phyloP scores from a whole-genome alignment of 495 filamentous ascomycete genomes.

The Thozetella sp. region DNA sequence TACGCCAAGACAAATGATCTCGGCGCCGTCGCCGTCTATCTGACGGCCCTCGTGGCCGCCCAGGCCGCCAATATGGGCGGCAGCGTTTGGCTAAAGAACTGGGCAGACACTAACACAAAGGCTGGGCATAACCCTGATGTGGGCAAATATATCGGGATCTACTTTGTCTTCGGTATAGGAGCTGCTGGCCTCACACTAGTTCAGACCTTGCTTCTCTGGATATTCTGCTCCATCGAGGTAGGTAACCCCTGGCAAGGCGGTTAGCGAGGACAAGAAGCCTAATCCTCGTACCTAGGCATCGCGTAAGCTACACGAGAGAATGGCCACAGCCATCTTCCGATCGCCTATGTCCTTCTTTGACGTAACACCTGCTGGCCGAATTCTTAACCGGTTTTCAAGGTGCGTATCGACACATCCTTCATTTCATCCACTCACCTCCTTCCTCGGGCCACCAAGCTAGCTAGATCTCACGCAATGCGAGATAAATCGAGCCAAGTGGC shows the following conservation, averaged over 20 bases:
- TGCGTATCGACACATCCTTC: slow-evolving; percentile 32
- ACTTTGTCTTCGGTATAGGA: slow-evolving; percentile 93
- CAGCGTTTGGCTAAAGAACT: slow-evolving; percentile 90
- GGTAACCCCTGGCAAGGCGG: too few species aligned
- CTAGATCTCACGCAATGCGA: slow-evolving; percentile 15
- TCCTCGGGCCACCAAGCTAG: slow-evolving; percentile 5
- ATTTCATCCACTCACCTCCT: not conserved
- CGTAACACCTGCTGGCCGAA: slow-evolving; percentile 95
- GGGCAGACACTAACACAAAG: slow-evolving; percentile 78
- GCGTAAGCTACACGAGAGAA: slow-evolving; percentile 93
- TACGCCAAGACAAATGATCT: slow-evolving; percentile 95
- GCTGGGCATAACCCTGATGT: slow-evolving; percentile 69
- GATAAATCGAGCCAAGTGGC: slow-evolving; percentile 16
- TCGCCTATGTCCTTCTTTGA: slow-evolving; percentile 99
- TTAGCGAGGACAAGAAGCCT: not conserved
- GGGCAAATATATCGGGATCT: slow-evolving; percentile 91
- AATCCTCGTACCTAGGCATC: slow-evolving; percentile 62
- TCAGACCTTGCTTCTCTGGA: slow-evolving; percentile 96
- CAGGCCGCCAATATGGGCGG: slow-evolving; percentile 81
- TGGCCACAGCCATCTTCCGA: slow-evolving; percentile 97
- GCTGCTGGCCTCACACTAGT: slow-evolving; percentile 81
- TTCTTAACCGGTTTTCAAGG: slow-evolving; percentile 96
- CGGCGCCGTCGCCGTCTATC: slow-evolving; percentile 78
- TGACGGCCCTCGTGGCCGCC: slow-evolving; percentile 72
- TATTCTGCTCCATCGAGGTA: slow-evolving; percentile 98